Conservation (phyloP, 1,284 basidiomycete genomes). For the Ustilago tritici region DNA sequence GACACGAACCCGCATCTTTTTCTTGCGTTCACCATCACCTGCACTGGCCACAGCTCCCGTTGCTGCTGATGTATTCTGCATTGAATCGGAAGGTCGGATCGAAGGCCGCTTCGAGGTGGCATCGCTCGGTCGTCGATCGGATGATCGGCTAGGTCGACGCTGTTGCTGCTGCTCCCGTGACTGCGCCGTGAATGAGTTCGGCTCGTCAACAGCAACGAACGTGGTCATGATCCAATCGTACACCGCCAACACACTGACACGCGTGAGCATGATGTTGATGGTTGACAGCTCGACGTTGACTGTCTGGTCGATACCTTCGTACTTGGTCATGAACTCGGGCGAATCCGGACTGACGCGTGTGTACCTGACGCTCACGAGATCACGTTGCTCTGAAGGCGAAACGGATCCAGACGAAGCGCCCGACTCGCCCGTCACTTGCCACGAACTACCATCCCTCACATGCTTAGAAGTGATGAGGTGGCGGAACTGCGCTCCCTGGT, state of each 20-base stretch:
- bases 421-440: constrained; percentile 36
- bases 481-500: constrained; percentile 73
- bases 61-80: constrained; percentile 15
- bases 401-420: constrained; percentile 29
- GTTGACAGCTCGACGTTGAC: constrained; percentile 92
- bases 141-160: constrained; percentile 39
- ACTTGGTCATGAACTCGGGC: constrained; percentile 84
- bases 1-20: constrained; percentile 85
- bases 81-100: constrained; percentile 34
- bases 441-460: constrained; percentile 63
- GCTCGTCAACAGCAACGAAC: constrained; percentile 53
- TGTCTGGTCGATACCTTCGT: constrained; percentile 88
- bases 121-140: constrained; percentile 45
- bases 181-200: constrained; percentile 3
- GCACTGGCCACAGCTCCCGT: constrained; percentile 14
- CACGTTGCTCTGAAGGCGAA: constrained; percentile 62
- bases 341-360: constrained; percentile 83
- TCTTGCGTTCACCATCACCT: constrained; percentile 58
- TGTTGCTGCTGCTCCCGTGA: constrained; percentile 27
- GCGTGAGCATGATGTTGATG: constrained; percentile 87
- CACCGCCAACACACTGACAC: constrained; percentile 88
- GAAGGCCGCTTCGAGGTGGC: constrained; percentile 34
- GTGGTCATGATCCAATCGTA: constrained; percentile 97
- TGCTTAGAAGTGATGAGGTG: constrained; percentile 82
- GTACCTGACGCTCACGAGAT: constrained; percentile 88